Conservation (phyloP, 2,329 filamentous ascomycete species). For the Colletotrichum spaethianum region DNA sequence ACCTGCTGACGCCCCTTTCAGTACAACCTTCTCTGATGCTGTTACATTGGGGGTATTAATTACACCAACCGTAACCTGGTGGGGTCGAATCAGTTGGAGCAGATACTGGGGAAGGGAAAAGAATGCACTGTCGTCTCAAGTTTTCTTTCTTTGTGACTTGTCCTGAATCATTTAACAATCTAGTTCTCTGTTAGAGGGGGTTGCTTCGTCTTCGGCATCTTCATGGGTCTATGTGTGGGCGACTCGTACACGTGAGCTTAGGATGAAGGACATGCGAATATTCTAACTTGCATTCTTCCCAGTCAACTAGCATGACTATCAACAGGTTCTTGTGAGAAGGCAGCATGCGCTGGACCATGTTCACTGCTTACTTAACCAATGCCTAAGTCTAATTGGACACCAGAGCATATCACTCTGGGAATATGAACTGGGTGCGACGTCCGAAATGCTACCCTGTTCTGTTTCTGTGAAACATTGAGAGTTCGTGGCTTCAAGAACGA, state of each 20-base stretch:
- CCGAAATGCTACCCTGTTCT: no score
- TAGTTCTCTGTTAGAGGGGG: not conserved
- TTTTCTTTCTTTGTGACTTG: not conserved
- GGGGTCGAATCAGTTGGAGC: not conserved
- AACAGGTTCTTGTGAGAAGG: no score
- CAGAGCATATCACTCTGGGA: no score
- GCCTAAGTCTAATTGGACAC: no score
- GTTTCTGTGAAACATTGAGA: not conserved
- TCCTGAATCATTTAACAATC: not conserved
- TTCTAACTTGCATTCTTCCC: no score
- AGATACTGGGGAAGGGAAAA: not conserved
- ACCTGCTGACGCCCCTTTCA: not conserved
- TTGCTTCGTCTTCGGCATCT: not conserved
- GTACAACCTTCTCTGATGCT: not conserved
- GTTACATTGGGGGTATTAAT: not conserved
- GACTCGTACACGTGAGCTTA: not conserved
- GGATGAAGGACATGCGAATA: not conserved
- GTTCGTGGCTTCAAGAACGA: no score
- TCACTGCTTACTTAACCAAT: no score
- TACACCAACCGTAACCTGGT: not conserved
- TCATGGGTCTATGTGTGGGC: not conserved
- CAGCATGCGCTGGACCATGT: no score
- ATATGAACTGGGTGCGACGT: no score
- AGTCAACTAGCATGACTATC: no score
- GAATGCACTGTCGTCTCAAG: not conserved